Evolutionary conservation across 352 stramenopile genomes (phyloP), one percentile per base, ranked within the genome.

Genomic region (Globisporangium irregulare): DNA sequence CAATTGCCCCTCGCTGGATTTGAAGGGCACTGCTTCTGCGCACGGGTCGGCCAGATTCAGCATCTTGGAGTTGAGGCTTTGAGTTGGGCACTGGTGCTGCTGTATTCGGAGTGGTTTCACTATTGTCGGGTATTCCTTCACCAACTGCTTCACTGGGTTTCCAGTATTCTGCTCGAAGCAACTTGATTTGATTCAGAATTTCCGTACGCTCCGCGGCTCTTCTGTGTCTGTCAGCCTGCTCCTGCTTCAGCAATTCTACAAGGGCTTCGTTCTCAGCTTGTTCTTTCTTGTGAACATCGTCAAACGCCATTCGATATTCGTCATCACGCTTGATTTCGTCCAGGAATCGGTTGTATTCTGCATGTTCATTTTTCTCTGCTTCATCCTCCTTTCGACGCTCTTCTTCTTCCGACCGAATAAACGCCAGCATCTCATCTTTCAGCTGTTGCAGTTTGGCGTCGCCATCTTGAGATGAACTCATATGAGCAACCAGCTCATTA

Each of bases 391-490:
- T 22, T 43, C 29, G 29, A 4, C 29, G 27, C 8, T n/a, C 55
- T 48, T 61, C 55, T 46, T 61, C 29, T 3, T 61, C 55, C 8
- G 55, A 46, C 14, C 20, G 55, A 48, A 61, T 14, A 20, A 61
- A 20, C 29, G 29, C 29, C 1, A 61, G 29, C 34, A 36, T 27
- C 20, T 61, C 55, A 10, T 18, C 7, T 61, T 29, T 20, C 0
- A 46, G 18, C 27, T 29, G 29, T 46, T 46, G 27, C 7, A 27
- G 29, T 12, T 29, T 20, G 15, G 2, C 8, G 14, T 27, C 29
- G 3, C 5, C 4, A 0, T 48, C 12, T 29, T 46, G 15, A 3
- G 7, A 9, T 15, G 20, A 34, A 5, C 9, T 27, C 10, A 29
- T 25, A 20, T 46, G 55, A 20, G 55, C 29, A 8, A 61, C n/a